Evolutionary conservation across 2,329 filamentous ascomycete genomes (phyloP).

Genomic region (Arthroderma sp.): DNA sequence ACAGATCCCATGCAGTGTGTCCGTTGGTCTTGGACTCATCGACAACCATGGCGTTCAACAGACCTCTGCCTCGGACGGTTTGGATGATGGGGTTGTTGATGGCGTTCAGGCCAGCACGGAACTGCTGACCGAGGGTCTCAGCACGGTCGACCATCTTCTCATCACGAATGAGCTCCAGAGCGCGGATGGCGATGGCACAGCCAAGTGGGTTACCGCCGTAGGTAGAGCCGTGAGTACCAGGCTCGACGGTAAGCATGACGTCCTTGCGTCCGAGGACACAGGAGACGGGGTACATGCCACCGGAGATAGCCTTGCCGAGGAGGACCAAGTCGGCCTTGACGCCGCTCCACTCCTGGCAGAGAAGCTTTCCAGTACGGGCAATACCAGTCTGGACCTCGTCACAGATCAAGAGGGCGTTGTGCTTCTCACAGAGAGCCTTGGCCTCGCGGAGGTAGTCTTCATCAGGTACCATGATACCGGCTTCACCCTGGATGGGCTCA

Average conservation of each 20-base stretch:
- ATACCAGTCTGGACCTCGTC: constrained; percentile 99
- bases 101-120: constrained; percentile 64
- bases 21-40: constrained; percentile 78
- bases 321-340: constrained; percentile 94
- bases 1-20: constrained; percentile 89
- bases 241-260: constrained; percentile 90
- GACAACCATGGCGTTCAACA: constrained; percentile 92
- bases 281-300: constrained; percentile 98
- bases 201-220: constrained; percentile 95
- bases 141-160: constrained; percentile 77
- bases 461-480: constrained; percentile 88
- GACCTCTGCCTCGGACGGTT: constrained; percentile 75
- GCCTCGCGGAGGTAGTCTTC: constrained; percentile 74
- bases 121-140: constrained; percentile 65
- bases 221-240: constrained; percentile 94
- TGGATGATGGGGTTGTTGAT: constrained; percentile 72
- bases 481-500: constrained; percentile 95
- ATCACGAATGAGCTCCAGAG: constrained; percentile 85
- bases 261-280: constrained; percentile 79
- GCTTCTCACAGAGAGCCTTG: constrained; percentile 76
- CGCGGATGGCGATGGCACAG: constrained; percentile 88
- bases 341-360: constrained; percentile 87
- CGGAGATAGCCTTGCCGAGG: constrained; percentile 93
- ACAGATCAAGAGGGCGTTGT: constrained; percentile 91
- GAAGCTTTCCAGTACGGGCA: constrained; percentile 82